These are phyloP conservation scores for Solanum pinnatisectum DNA, from an alignment of 257 asterid genomes.

Conservation along the genomic window DNA sequence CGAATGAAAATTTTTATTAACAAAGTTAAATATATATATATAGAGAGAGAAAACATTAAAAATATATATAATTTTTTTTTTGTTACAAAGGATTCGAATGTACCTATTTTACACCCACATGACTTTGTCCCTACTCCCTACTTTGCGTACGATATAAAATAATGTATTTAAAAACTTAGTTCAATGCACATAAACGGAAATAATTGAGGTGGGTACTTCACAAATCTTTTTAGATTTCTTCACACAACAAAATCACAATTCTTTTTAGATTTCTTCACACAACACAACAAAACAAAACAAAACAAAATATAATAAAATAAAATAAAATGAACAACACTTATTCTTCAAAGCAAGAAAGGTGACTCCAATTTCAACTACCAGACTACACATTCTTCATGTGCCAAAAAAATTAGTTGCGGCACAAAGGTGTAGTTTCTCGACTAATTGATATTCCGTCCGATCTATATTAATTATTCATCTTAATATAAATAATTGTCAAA, in stretches of 20 bases:
- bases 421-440: background rate
- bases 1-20: no score
- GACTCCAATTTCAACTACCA: background rate
- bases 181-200: background rate
- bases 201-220: background rate
- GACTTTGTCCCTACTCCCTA: background rate
- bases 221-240: background rate
- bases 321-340: background rate
- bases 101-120: background rate
- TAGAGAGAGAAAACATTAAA: no score
- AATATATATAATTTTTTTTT: no score
- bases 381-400: background rate
- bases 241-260: background rate
- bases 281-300: background rate
- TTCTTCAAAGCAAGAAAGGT: background rate
- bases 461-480: no score
- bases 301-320: no score
- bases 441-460: background rate
- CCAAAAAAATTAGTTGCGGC: background rate
- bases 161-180: background rate
- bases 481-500: background rate
- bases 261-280: background rate
- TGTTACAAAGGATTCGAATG: background rate
- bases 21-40: no score
- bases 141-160: background rate